Evolutionary conservation across 805 yeast genomes (phyloP), one percentile per base, ranked within the genome.

Genomic region (Cyberlindnera mrakii): DNA sequence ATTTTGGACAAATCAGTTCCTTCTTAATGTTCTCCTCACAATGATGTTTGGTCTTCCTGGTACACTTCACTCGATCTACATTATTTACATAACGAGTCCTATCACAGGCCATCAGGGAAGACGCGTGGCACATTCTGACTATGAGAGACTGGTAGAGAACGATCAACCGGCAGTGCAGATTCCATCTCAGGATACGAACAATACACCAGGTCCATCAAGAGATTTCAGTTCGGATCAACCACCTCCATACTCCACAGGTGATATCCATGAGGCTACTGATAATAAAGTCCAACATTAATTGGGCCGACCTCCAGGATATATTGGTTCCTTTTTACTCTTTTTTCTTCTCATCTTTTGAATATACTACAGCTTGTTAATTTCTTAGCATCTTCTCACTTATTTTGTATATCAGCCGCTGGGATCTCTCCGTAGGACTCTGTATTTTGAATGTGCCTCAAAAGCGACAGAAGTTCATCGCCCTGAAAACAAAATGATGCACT

Each of bases 41-140:
- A 60, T 79, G 49, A 70, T 86, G 45, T 93, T 90, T 33, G 85
- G 80, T 64, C 65, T 85, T 49, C 95, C 95, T 3, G 95, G 86
- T 46, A 72, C 80, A 40, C 58, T 82, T 14, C 87, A 82, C 54
- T 81, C 87, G 5, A 64, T 81, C 39, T 81, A 75, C 55, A 67
- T 81, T 37, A 71, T 76, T 38, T 54, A 53, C 38, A 40, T 46
- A 14, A 53, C 57, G 5, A 50, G 54, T 33, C 50, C 51, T 1
- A 30, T 49, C 9, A 53, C 57, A 5, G 55, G 55, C 3, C 31
- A 40, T 4, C 48, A 41, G 19, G 48, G 41, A 17, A 49, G 52
- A 44, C 45, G 53, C n/a, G 50, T 46, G 14, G 30, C 16, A 2
- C 29, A 32, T 3, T 25, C 27, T 9, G 61, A 57, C 31, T 52